Percentiles rank a stretch among this genome's conserved stretches.
Evolutionary conservation across 495 filamentous ascomycete species (phyloP).

Genomic region (Tuber magnatum): DNA sequence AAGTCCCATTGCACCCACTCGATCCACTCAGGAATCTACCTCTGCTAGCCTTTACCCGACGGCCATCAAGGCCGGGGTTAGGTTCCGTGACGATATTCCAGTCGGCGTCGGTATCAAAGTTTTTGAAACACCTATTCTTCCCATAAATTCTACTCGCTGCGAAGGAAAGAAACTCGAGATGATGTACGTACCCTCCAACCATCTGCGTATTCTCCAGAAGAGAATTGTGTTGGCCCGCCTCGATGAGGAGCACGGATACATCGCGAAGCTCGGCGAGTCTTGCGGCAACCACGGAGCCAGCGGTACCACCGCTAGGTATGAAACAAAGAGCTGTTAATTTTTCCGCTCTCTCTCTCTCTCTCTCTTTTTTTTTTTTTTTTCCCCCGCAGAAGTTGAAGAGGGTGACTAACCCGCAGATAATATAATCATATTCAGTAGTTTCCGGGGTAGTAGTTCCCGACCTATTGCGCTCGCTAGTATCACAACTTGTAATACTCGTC

Average conservation of each 20-base stretch:
- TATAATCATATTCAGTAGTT: conserved; percentile 7
- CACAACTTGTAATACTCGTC: background rate
- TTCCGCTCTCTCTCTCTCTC: background rate
- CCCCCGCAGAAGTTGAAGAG: background rate
- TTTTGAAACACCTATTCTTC: conserved; percentile 24
- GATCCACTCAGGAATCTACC: conserved; percentile 56
- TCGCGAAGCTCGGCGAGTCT: background rate
- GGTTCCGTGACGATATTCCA: conserved; percentile 54
- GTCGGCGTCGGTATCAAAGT: conserved; percentile 51
- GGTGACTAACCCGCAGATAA: conserved; percentile 6
- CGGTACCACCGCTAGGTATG: background rate
- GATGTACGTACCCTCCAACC: background rate
- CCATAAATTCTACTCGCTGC: background rate
- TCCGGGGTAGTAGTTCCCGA: no score
- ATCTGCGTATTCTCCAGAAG: background rate
- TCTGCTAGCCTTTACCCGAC: conserved; percentile 54
- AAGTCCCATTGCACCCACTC: conserved; percentile 56
- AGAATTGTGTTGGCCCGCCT: conserved; percentile 6
- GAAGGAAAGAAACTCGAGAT: background rate
- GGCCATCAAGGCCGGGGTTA: conserved; percentile 49
- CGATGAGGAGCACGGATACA: conserved; percentile 8
- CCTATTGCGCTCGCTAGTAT: background rate
- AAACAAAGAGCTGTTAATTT: background rate
- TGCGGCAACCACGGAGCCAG: conserved; percentile 7
- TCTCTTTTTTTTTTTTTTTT: background rate